Evolutionary conservation across 768 basidiomycete species (phyloP), one percentile per base, ranked within the genome.

Genomic region (Steccherinum ochraceum): DNA sequence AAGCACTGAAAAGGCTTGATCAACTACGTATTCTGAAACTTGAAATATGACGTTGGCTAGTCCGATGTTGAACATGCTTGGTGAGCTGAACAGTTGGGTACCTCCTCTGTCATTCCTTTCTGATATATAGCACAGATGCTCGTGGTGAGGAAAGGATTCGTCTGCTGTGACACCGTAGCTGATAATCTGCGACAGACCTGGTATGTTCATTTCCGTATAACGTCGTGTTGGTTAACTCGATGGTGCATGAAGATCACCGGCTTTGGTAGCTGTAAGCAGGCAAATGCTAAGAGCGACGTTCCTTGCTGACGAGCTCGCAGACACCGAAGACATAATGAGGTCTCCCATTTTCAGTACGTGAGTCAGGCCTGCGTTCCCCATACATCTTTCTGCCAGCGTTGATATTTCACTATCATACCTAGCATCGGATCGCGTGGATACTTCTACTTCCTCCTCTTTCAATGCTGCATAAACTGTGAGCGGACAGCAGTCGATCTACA

Each of bases 361-460:
- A 61, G 76, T 62, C 46, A 30, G 18, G 4, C 26, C 2, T 30
- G 20, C 19, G 12, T 50, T 40, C 26, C 41, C 19, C 2, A 26
- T 12, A 35, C 12, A 47, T 27, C 12, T 52, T 12, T n/a, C 18
- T 7, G 49, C 56, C 23, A 46, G n/a, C n/a, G n/a, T n/a, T n/a
- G n/a, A n/a, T n/a, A n/a, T n/a, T n/a, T n/a, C n/a, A n/a, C n/a
- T n/a, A n/a, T 18, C 40, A 52, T 64, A 49, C 62, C 55, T 47
- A 90, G 86, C 7, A 88, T 97, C 49, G 95, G 94, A 4, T 68
- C 81, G 0, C 73, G 88, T 56, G 91, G 85, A 19, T 96, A 93
- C 68, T 94, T 94, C 66, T 94, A 84, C 73, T 99, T 84, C 70
- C 73, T 95, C 19, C 74, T 99, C 1, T 98, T 99, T 73, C 95